Evolutionary conservation across 768 basidiomycete species (phyloP), one percentile per base, ranked within the genome.

Genomic region (Mycena kentingensis): DNA sequence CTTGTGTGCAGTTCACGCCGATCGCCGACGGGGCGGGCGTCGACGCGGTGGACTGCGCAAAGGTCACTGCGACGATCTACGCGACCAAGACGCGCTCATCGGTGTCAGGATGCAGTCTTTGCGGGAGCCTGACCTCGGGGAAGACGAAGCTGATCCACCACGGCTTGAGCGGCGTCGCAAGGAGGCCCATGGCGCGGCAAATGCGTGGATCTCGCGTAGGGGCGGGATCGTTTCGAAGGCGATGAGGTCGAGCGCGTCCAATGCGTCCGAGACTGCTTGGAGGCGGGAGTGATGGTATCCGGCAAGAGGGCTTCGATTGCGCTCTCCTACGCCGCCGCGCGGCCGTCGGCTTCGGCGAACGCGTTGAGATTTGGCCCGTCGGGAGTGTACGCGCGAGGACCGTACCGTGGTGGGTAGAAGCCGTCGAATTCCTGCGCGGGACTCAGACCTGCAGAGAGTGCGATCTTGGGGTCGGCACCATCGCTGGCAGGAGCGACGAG

Each of bases 161-260:
- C 28, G 78, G 78, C 65, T 90, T 90, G 16, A 60, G 38, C 18
- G 63, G 59, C 5, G 64, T 49, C 36, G 46, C 60, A 12, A 88
- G 69, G 4, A 45, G 39, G 2, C 60, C 63, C 60, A 93, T 77
- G 3, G 88, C 88, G 11, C 68, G 69, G 43, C 87, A 72, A 55
- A 92, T 84, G 86, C 87, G 19, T 65, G 65, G 4, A 87, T 74
- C 65, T 93, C 91, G 29, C 83, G 70, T 7, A 77, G 63, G 3
- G 90, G 71, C 0, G 90, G 88, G 4, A 92, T 70, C 0, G 89
- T 92, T 73, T 93, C 91, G 64, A 93, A 92, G 11, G 85, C 86
- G 43, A 92, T 58, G 53, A 74, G 78, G 49, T 87, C 83, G 47
- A 92, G 69, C 11, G 63, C 62, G 31, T 65, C 56, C 88, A 88